phyloP scores from a whole-genome alignment of 2,329 filamentous ascomycete genomes.

The Fonsecaea pedrosoi region DNA sequence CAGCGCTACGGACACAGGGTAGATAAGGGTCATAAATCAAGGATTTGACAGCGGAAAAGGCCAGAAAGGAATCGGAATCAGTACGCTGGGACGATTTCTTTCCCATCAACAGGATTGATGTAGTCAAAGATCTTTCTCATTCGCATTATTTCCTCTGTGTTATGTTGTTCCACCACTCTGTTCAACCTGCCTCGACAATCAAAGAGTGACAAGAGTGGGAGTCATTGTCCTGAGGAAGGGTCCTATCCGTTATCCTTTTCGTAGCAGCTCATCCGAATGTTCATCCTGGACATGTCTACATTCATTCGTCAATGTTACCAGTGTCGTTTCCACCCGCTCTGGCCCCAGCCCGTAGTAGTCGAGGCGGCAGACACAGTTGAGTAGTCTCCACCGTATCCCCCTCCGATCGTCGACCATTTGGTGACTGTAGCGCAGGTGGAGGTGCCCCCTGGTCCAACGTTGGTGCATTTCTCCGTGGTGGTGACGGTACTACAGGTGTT shows the following conservation, averaged over 20 bases:
- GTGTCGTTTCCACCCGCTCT: neutral
- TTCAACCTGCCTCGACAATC: constrained; percentile 4
- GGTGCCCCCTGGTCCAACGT: constrained; percentile 1
- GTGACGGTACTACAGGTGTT: neutral
- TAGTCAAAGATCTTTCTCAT: neutral
- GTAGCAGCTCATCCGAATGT: neutral
- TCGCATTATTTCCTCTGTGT: constrained; percentile 1
- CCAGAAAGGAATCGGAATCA: neutral
- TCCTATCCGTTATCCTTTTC: neutral
- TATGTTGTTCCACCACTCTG: neutral
- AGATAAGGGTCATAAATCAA: too few species aligned
- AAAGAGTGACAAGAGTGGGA: constrained; percentile 11
- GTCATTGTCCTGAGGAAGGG: constrained; percentile 5
- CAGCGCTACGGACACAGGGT: too few species aligned
- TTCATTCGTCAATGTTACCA: constrained; percentile 7
- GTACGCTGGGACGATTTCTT: too few species aligned
- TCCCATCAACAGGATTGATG: neutral
- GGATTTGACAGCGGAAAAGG: neutral
- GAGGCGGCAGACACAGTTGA: constrained; percentile 1
- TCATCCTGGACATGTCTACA: neutral
- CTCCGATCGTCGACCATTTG: constrained; percentile 5
- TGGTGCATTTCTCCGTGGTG: neutral
- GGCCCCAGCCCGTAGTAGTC: constrained; percentile 4
- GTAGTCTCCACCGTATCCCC: neutral
- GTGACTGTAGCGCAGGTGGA: constrained; percentile 8